A percentile compares a stretch with the other conserved stretches of the same genome.
Evolutionary conservation across 768 basidiomycete species (phyloP).

Genomic region (Auricularia sp.): DNA sequence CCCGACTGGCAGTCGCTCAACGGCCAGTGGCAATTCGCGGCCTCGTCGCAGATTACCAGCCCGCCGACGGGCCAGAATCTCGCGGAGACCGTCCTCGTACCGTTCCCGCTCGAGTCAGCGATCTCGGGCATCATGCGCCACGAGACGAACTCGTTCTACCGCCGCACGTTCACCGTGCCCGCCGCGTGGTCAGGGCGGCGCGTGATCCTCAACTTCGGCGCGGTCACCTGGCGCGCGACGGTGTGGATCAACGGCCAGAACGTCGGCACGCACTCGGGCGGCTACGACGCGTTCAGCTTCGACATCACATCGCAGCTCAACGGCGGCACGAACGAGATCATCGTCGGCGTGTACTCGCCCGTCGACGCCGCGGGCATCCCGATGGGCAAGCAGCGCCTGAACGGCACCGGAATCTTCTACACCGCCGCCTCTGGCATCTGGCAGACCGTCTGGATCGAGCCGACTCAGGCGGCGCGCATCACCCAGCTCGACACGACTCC

Average conservation of each 20-base stretch:
- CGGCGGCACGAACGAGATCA: background rate
- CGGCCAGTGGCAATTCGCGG: background rate
- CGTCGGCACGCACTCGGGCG: background rate
- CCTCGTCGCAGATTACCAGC: background rate
- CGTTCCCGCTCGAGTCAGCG: background rate
- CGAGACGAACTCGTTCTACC: background rate
- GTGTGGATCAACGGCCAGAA: background rate
- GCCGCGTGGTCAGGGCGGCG: too few species aligned
- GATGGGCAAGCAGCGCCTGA: background rate
- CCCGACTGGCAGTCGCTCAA: background rate
- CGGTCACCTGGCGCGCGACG: too few species aligned
- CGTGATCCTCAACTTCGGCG: too few species aligned
- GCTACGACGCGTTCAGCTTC: background rate
- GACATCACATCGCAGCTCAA: background rate
- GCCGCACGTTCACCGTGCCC: too few species aligned
- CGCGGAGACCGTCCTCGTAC: background rate
- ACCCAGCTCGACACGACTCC: background rate
- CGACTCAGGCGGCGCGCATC: background rate
- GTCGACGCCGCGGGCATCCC: background rate
- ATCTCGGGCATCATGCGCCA: constrained; percentile 2
- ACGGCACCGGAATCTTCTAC: background rate
- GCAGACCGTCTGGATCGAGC: background rate
- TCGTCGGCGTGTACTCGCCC: background rate
- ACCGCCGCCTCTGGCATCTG: background rate
- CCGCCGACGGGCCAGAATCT: background rate